Evolutionary conservation across 108 stramenopile genomes (phyloP), one percentile per base, ranked within the genome.

Genomic region (Pseudonitzschia pungens): DNA sequence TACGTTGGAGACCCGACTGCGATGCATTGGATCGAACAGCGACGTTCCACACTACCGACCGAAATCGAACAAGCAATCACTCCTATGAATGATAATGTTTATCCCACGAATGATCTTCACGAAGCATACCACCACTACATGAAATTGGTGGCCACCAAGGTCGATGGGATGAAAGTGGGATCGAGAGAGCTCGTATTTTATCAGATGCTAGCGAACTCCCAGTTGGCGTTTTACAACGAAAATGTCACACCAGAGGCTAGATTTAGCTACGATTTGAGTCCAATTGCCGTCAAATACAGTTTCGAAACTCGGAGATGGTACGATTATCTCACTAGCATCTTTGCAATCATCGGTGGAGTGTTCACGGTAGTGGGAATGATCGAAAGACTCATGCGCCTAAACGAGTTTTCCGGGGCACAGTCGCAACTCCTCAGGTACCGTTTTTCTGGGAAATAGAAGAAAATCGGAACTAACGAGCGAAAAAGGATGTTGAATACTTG

Each of bases 121-220:
- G 81, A 93, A 56, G 92, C 97, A 8, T 93, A 92, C 64, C 97
- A 99, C 83, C 98, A 99, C 81, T 95, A 99, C 82, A 53, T 97
- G 53, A 94, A 96, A 73, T 88, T 99, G 18, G 83, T 96, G 26
- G 75, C 94, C 14, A 81, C 80, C 56, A 43, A 76, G 31, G 65
- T 84, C 27, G 85, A 93, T 44, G 82, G 77, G 0, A 85, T 77
- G 76, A 78, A 29, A 67, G 78, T 72, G n/a, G 74, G 80, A 26
- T 43, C 26, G 5, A 26, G 69, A 2, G 53, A 76, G 29, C 48
- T 80, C 44, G 42, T 60, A 9, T 76, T 84, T 0, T 92, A 90
- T 74, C 87, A 89, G 78, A 88, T 94, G 53, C 65, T 90, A 11
- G 74, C 77, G 32, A 86, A 74, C 43, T 89, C 85, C 66, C 90